Evolutionary conservation across 192 early-diverging fungal genomes (phyloP), one percentile per base, ranked within the genome.

Genomic region (Glomus cerebriforme): DNA sequence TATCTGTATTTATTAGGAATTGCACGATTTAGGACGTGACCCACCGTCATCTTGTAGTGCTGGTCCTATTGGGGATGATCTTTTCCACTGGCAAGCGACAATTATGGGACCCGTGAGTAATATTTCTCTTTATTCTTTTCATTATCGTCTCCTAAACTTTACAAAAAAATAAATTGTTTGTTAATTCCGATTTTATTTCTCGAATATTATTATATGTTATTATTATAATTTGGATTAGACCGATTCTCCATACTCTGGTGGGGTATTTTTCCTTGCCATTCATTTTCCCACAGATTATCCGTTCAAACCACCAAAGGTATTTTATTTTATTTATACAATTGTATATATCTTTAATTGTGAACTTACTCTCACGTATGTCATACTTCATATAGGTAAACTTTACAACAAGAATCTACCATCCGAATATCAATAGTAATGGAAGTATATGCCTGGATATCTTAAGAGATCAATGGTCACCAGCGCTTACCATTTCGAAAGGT

Each of bases 391-490:
- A 94, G 91, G 90, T 99, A 68, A 94, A 90, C 86, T 99, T 98
- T 85, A 97, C 93, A 77, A 99, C 97, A 67, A 89, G 92, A 80
- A 97, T 99, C 80, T 99, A 99, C 82, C 98, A 99, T 86, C 97
- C 97, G 70, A 99, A 99, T 89, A 98, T 99, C 86, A 98, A 99
- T 89, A 92, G 90, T 86, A 98, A 97, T 84, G 98, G 98, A 69
- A 93, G 92, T 85, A 99, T 99, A 83, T 99, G 97, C 82, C 87
- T 99, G 85, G 98, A 99, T 85, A 99, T 99, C 81, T 88, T 99
- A 83, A 96, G 91, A 82, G 98, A 99, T 83, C 96, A 99, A 83
- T 99, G 98, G 98, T 96, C 95, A 68, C 97, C 98, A 79, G 97
- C 98, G 60, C 88, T 99, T 76, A 99, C 98, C 76, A 97, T 99